These are phyloP conservation scores for Marvania coccoides DNA, from an alignment of 139 green algal species.

Conservation along the genomic window DNA sequence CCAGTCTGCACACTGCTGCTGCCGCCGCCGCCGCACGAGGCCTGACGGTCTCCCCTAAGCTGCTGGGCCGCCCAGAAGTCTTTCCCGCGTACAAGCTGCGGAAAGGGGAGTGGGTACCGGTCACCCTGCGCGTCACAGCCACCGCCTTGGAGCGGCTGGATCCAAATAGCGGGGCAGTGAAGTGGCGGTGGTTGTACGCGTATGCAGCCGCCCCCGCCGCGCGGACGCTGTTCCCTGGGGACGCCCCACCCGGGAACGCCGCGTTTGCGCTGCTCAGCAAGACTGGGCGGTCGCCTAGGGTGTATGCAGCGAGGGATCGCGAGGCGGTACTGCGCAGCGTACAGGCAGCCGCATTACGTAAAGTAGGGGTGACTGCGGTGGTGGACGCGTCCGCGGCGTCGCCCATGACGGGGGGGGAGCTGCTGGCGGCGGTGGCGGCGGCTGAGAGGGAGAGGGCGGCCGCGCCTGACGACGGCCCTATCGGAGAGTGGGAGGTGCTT, in stretches of 20 bases:
- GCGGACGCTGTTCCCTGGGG: slow-evolving; percentile 10
- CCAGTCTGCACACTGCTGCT: slow-evolving; percentile 58
- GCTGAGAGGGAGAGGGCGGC: slow-evolving; percentile 17
- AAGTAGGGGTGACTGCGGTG: slow-evolving; percentile 25
- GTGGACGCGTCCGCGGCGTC: slow-evolving; percentile 1
- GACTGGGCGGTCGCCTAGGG: slow-evolving; percentile 26
- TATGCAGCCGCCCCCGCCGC: slow-evolving; percentile 36
- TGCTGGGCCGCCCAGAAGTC: neutral
- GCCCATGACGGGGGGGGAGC: neutral
- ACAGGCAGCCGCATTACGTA: slow-evolving; percentile 8
- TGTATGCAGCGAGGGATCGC: slow-evolving; percentile 34
- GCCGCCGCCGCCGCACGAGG: slow-evolving; percentile 30
- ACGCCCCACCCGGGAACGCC: neutral
- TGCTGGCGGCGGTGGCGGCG: slow-evolving; percentile 18
- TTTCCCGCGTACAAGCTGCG: slow-evolving; percentile 33
- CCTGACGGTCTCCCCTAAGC: neutral
- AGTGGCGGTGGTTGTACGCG: slow-evolving; percentile 46
- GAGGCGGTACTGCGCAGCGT: slow-evolving; percentile 24
- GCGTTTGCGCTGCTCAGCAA: slow-evolving; percentile 45
- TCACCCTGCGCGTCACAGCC: slow-evolving; percentile 41
- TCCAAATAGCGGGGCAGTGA: slow-evolving; percentile 7
- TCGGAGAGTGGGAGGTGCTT: slow-evolving; percentile 54
- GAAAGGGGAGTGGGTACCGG: slow-evolving; percentile 35
- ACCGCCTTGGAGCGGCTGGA: slow-evolving; percentile 51
- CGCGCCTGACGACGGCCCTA: slow-evolving; percentile 25